Evolutionary conservation across 495 filamentous ascomycete genomes (phyloP), one percentile per base, ranked within the genome.

Genomic region (Podospora bellae-mahoneyi): DNA sequence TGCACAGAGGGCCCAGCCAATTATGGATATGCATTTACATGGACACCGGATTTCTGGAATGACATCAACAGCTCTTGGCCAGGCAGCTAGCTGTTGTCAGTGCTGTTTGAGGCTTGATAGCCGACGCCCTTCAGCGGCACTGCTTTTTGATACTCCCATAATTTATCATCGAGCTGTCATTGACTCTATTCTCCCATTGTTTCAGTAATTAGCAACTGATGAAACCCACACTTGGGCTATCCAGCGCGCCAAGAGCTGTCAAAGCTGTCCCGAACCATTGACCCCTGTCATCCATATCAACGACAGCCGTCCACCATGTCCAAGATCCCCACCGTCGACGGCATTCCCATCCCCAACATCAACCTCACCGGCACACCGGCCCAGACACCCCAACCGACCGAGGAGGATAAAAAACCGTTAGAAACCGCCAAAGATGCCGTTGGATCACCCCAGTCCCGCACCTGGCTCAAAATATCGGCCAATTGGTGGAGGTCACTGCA

Each of bases 401-500:
- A 69, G 0, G 28, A 57, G 2, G 60, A 67, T 5, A 39, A 62
- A 9, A 66, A 73, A 54, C 76, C 68, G 63, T 74, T 77, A 0
- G 72, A 74, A n/a, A 78, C 73, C 3, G 80, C 80, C 65, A 71
- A 76, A 39, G 74, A 82, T 70, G 77, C 74, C 60, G 78, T 77
- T 27, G 76, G 75, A 44, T 28, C 73, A 15, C 69, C 78, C 39
- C 78, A 75, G n/a, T 80, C 88, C 18, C 87, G 91, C 66, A 87
- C 87, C 84, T 85, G 89, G 73, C 87, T 95, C n/a, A 82, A 84
- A 32, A 68, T 89, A 69, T 88, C 93, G 75, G 93, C 93, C 60
- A 75, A 81, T 39, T 84, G 91, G 76, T 95, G 91, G 92, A 85
- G 93, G 57, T 83, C 84, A 69, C 79, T 94, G n/a, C 92, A 94